Conservation (phyloP, 495 filamentous ascomycete genomes). For the Hyaloscypha variabilis region DNA sequence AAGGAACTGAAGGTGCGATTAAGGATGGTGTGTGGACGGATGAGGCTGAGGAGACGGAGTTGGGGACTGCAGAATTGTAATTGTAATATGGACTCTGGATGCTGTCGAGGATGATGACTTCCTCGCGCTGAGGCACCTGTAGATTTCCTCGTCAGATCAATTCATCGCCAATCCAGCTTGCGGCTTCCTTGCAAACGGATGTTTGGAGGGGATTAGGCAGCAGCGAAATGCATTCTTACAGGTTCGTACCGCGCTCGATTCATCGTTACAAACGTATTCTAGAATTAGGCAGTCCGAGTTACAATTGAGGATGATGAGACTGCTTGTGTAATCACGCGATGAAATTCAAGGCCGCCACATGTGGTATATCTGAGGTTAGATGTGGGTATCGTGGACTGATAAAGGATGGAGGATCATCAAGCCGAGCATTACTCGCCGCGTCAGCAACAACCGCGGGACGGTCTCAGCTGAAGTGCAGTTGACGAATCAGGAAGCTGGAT, state of each 20-base stretch:
- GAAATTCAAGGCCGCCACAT: background rate
- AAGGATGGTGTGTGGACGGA: conserved; percentile 18
- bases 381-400: conserved; percentile 9
- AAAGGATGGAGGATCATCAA: conserved; percentile 16
- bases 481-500: conserved; percentile 12
- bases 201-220: background rate
- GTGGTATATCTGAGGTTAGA: background rate
- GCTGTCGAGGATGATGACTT: conserved; percentile 20
- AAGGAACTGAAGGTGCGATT: conserved; percentile 20
- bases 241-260: conserved; percentile 18
- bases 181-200: background rate
- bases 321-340: conserved; percentile 6
- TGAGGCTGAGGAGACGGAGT: conserved; percentile 14
- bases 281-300: background rate
- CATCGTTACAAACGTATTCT: background rate
- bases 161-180: background rate
- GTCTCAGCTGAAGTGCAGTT: conserved; percentile 7
- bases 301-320: background rate
- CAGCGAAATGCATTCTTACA: background rate
- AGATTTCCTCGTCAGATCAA: background rate
- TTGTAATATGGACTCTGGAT: conserved; percentile 21
- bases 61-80: conserved; percentile 23
- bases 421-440: conserved; percentile 15
- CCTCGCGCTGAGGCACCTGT: conserved; percentile 26
- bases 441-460: conserved; percentile 13